Base-by-base conservation (phyloP, 176 grass and related monocot genomes). In the Ananas comosus region DNA sequence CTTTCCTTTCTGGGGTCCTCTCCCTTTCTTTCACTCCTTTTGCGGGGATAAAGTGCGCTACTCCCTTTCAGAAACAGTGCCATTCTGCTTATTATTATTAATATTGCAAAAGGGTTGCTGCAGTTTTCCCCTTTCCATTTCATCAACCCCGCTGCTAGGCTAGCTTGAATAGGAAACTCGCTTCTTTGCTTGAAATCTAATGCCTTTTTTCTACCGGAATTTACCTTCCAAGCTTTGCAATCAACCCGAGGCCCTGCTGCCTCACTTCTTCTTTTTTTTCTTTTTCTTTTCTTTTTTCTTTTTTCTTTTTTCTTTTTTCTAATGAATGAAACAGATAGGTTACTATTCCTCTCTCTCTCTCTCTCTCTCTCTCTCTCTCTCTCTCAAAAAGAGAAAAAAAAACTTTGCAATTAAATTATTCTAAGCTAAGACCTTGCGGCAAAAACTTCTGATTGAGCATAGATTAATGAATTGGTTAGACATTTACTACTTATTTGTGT, bases 21-120 rank as follows among this genome's bases (percentile, higher is more conserved):
- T 61, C 14, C 21, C 56, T 61, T 61, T 61, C 56, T 61, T 61
- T 61, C 21, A 61, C 56, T 61, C 21, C 56, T 61, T 61, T 61
- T 61, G 56, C 21, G 56, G 56, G 56, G 56, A 6, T 61, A 61
- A 61, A 61, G 56, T 18, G 56, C 56, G 21, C 56, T 2, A 19
- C 17, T 22, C 56, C n/a, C 56, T 61, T 16, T 22, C 9, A 18
- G 56, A 16, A 61, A 18, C 21, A 9, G 56, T 61, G 56, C n/a
- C 56, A 21, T 61, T 10, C 21, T 61, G 56, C 17, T 61, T 61
- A 61, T 61, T 42, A 42, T 33, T 33, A 33, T 29, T 29, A 29
- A 3, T 29, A 2, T 5, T 22, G 56, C n/a, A 61, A 61, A 22
- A 61, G 16, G 17, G 13, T 61, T 18, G 13, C 56, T 9, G 11